These are phyloP conservation scores for Lanmaoa rubissima DNA, from an alignment of 768 basidiomycete genomes.

Conservation along the genomic window DNA sequence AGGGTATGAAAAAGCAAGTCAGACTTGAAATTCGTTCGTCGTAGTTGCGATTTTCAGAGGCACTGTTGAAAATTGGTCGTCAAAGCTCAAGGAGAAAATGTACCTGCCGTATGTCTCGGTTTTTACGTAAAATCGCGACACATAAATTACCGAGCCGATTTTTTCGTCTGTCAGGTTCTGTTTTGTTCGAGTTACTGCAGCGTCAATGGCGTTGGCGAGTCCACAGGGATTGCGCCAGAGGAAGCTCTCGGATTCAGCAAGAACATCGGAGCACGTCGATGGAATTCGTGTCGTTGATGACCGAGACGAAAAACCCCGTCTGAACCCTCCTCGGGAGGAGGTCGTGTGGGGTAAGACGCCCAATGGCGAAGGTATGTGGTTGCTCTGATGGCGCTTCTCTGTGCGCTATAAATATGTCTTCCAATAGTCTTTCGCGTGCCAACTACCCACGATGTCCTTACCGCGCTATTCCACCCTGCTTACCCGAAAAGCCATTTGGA, in stretches of 20 bases:
- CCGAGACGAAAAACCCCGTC: conserved; percentile 11
- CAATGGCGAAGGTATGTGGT: conserved; percentile 62
- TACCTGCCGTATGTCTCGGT: too few species aligned
- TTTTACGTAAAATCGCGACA: conserved; percentile 8
- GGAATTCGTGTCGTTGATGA: conserved; percentile 8
- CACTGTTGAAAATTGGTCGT: neutral
- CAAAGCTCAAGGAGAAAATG: neutral
- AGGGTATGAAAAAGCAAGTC: too few species aligned
- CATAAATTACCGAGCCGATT: neutral
- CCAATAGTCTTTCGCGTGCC: conserved; percentile 85
- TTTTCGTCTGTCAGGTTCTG: neutral
- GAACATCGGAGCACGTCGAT: neutral
- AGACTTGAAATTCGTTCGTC: too few species aligned
- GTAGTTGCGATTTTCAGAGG: neutral
- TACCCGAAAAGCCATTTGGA: conserved; percentile 90
- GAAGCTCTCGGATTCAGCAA: conserved; percentile 1
- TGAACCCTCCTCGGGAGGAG: conserved; percentile 38
- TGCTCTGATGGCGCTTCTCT: conserved; percentile 1
- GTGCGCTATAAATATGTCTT: conserved; percentile 6
- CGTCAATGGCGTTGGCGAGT: conserved; percentile 20
- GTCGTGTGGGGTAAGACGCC: conserved; percentile 90
- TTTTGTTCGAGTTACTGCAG: neutral
- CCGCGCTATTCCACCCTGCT: conserved; percentile 76
- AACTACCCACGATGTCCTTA: conserved; percentile 87
- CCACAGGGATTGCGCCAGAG: conserved; percentile 27